Evolutionary conservation across 495 filamentous ascomycete genomes (phyloP).

Genomic region (Daldinia decipiens): DNA sequence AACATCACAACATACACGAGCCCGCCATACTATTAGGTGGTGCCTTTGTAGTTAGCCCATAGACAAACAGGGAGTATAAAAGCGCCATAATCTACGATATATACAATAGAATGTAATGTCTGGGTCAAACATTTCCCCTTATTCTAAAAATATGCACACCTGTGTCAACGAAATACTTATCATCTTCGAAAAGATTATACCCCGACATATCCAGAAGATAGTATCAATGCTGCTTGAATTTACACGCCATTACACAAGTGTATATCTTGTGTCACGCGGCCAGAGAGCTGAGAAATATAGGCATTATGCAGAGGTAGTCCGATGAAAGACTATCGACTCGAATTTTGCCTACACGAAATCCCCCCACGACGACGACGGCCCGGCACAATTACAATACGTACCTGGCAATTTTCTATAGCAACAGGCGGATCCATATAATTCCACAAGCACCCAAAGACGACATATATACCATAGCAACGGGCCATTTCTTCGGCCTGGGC

Average conservation of each 20-base stretch:
- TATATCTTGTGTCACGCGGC: too few species aligned
- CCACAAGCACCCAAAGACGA: neutral
- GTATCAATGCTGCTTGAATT: too few species aligned
- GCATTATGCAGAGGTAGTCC: too few species aligned
- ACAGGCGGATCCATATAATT: neutral
- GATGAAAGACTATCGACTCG: too few species aligned
- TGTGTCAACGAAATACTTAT: neutral
- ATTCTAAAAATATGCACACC: neutral
- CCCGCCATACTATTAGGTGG: slow-evolving; percentile 76
- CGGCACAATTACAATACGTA: too few species aligned
- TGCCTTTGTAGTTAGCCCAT: slow-evolving; percentile 64
- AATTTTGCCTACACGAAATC: too few species aligned
- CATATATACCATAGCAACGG: neutral
- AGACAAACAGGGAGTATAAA: neutral
- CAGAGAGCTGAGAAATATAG: too few species aligned
- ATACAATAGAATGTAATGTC: slow-evolving; percentile 1
- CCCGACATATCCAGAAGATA: neutral
- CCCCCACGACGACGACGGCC: too few species aligned
- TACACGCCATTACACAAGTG: too few species aligned
- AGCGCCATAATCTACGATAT: neutral
- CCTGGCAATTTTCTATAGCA: neutral
- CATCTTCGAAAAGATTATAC: neutral
- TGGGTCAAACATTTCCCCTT: neutral
- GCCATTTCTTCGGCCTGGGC: too few species aligned
- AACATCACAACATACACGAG: slow-evolving; percentile 72